These are phyloP conservation scores for Cyclotella atomus DNA, from an alignment of 108 stramenopile species.

Conservation along the genomic window DNA sequence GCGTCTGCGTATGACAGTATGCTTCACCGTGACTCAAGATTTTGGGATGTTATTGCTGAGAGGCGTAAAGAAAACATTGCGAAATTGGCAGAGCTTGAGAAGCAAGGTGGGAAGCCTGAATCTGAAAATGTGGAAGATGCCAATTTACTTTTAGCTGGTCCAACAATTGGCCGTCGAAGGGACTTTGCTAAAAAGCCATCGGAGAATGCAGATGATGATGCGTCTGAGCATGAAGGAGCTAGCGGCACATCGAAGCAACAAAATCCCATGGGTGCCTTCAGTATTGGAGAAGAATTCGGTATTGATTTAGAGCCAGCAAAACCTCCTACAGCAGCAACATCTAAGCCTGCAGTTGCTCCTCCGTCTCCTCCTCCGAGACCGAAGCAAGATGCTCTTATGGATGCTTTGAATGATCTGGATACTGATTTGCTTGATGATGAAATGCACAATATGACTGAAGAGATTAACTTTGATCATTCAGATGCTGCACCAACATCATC, in stretches of 20 bases:
- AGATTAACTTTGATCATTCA: slow-evolving; percentile 30
- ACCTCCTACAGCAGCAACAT: not conserved
- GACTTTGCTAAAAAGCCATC: slow-evolving; percentile 35
- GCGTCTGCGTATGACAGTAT: slow-evolving; percentile 82
- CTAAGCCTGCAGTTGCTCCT: slow-evolving; percentile 15
- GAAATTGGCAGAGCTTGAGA: slow-evolving; percentile 39
- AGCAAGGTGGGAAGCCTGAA: slow-evolving; percentile 10
- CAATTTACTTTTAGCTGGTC: slow-evolving; percentile 54
- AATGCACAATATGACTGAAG: slow-evolving; percentile 20
- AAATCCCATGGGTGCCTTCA: slow-evolving; percentile 65
- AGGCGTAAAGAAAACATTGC: slow-evolving; percentile 66
- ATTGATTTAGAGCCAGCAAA: slow-evolving; percentile 52
- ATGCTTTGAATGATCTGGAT: slow-evolving; percentile 69
- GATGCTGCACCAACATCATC: not conserved
- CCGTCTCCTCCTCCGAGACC: slow-evolving; percentile 38
- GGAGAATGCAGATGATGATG: slow-evolving; percentile 9
- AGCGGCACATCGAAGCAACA: slow-evolving; percentile 17
- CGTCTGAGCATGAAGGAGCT: slow-evolving; percentile 8
- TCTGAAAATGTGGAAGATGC: slow-evolving; percentile 19
- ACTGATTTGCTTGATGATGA: slow-evolving; percentile 57
- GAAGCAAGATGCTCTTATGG: slow-evolving; percentile 60
- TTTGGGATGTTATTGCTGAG: slow-evolving; percentile 85
- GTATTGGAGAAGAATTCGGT: slow-evolving; percentile 78
- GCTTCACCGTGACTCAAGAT: slow-evolving; percentile 84
- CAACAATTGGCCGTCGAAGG: slow-evolving; percentile 80